Base-by-base conservation (phyloP, 1,139 yeast genomes). In the Lodderomyces theae region DNA sequence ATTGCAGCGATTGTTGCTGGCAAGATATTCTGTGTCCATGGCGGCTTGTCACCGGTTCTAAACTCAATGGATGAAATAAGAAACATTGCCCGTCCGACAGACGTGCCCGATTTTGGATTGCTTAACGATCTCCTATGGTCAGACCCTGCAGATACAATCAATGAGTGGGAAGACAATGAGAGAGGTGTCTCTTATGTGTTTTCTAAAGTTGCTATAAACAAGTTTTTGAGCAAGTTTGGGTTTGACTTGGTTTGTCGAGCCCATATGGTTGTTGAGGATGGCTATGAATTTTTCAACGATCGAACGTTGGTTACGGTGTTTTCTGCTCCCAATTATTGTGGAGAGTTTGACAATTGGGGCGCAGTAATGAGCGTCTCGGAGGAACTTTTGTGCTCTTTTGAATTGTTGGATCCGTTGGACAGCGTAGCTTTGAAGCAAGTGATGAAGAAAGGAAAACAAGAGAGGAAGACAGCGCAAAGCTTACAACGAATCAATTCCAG, bases 341-440 rank as follows among this genome's bases (percentile, higher is more conserved):
- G 98, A 30, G 98, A 92, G 62, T 92, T 92, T 56, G 97, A 92
- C 61, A 92, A 92, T 58, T 92, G 97, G 97, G 98, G 97, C 17
- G 97, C 97, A 0, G 97, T 92, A 2, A 92, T 92, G 98, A 82
- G 95, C 53, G 97, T 92, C 13, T 81, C 87, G 50, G 97, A 92
- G 51, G 97, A 89, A 53, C 70, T 92, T 49, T 69, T 92, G 46
- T 92, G 97, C 62, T 83, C 92, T 44, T 92, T 92, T 64, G 97
- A 92, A 62, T 74, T 92, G 48, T 70, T 92, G 46, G 96, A 92
- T 64, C 98, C 98, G 7, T 72, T 92, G 55, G 98, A 92, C 63
- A 82, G 95, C 40, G 82, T 86, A 28, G 97, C 97, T 2, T 76
- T 92, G 63, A 89, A 90, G 60, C 96, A 86, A 61, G 95, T 88